Conservation (phyloP, 1,139 yeast genomes). For the Arxiozyma heterogenica region DNA sequence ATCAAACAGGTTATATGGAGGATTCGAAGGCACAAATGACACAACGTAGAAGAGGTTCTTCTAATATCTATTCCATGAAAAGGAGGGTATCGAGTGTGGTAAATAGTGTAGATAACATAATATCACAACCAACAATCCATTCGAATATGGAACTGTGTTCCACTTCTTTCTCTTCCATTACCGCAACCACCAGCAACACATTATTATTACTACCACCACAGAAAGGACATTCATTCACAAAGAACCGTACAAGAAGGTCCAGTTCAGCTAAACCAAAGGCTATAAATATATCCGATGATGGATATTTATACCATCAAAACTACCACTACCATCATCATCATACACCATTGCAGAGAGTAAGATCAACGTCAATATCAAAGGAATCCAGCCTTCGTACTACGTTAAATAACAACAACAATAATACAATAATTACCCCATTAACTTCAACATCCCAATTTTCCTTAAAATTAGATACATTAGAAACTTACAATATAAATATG, state of each 20-base stretch:
- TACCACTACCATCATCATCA: slow-evolving; percentile 5
- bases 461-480: neutral
- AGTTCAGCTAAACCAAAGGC: slow-evolving; percentile 9
- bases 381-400: slow-evolving; percentile 25
- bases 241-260: slow-evolving; percentile 15
- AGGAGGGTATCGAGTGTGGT: slow-evolving; percentile 24
- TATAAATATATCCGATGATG: neutral
- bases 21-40: neutral
- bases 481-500: neutral
- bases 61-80: slow-evolving; percentile 1
- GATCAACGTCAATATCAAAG: slow-evolving; percentile 17
- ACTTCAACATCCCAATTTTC: neutral
- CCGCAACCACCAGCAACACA: too few relatives aligned
- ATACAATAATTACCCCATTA: neutral
- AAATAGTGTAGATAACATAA: neutral
- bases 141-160: neutral
- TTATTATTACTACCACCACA: slow-evolving; percentile 27
- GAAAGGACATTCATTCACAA: slow-evolving; percentile 20
- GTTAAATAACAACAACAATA: slow-evolving; percentile 1
- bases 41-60: neutral
- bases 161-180: too few relatives aligned
- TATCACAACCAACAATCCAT: neutral
- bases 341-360: neutral
- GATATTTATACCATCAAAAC: neutral
- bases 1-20: neutral